Conservation (phyloP, 305 asterid genomes). For the Lippia alba region DNA sequence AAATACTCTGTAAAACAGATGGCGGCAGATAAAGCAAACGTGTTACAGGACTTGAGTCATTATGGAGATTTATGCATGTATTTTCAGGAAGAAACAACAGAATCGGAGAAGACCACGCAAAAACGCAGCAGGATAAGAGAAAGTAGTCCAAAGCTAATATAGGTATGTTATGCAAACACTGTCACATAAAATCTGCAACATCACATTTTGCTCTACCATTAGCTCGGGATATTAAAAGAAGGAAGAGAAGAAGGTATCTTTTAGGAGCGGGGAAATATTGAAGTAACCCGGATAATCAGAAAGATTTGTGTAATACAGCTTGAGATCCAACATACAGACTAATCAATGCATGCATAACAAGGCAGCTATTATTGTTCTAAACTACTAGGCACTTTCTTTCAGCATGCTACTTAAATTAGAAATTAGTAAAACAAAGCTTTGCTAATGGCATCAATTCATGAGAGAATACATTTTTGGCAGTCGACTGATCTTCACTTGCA, state of each 20-base stretch:
- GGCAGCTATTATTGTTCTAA: conserved; percentile 1
- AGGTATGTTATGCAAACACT: background rate
- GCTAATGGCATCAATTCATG: conserved; percentile 29
- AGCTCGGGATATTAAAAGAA: conserved; percentile 3
- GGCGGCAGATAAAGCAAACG: conserved; percentile 26
- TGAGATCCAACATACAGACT: conserved; percentile 11
- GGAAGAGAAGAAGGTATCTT: background rate
- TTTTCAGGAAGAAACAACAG: conserved; percentile 18
- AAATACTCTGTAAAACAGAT: conserved; percentile 1
- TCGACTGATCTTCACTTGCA: conserved; percentile 51
- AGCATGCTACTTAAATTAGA: conserved; percentile 20
- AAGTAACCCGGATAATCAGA: conserved; percentile 12
- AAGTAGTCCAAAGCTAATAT: background rate
- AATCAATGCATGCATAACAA: background rate
- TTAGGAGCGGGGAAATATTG: background rate
- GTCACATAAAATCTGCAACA: background rate
- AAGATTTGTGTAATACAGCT: conserved; percentile 9
- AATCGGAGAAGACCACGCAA: background rate
- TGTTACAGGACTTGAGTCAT: conserved; percentile 6
- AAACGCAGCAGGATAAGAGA: background rate
- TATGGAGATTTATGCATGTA: background rate
- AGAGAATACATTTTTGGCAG: conserved; percentile 62
- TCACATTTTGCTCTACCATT: background rate
- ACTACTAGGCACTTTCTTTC: conserved; percentile 9
- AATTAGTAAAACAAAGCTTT: conserved; percentile 9